Conservation (phyloP, 305 asterid species). For the Fraxinus nigra region DNA sequence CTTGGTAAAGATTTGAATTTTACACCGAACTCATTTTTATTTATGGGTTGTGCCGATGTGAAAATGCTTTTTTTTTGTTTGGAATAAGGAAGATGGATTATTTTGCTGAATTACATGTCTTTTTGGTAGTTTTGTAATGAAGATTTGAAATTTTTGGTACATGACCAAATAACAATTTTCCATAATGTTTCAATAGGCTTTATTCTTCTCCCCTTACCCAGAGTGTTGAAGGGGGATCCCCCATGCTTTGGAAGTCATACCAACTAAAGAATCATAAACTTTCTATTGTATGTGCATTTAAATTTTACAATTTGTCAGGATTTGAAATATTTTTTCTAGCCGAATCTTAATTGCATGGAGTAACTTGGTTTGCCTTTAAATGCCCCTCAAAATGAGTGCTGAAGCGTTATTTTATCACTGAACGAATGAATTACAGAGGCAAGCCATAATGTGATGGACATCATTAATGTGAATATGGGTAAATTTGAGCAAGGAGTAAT, state of each 20-base stretch:
- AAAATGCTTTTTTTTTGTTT: neutral
- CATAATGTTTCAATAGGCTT: neutral
- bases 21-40: conserved; percentile 3
- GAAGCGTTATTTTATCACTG: neutral
- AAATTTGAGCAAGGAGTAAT: neutral
- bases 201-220: neutral
- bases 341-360: neutral
- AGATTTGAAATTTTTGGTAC: conserved; percentile 1
- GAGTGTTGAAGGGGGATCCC: neutral
- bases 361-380: neutral
- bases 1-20: conserved; percentile 61
- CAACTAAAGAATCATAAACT: neutral
- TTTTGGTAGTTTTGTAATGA: conserved; percentile 11
- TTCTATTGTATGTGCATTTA: conserved; percentile 5
- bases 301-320: conserved; percentile 1
- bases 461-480: neutral
- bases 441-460: neutral
- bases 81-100: conserved; percentile 21
- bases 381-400: neutral
- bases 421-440: neutral
- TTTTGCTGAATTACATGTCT: neutral
- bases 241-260: neutral
- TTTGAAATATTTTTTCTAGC: conserved; percentile 6
- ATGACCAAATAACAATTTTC: neutral
- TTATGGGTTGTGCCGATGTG: neutral